These are phyloP conservation scores for Phytophthora sansomeana DNA, from an alignment of 352 stramenopile species.

Conservation along the genomic window DNA sequence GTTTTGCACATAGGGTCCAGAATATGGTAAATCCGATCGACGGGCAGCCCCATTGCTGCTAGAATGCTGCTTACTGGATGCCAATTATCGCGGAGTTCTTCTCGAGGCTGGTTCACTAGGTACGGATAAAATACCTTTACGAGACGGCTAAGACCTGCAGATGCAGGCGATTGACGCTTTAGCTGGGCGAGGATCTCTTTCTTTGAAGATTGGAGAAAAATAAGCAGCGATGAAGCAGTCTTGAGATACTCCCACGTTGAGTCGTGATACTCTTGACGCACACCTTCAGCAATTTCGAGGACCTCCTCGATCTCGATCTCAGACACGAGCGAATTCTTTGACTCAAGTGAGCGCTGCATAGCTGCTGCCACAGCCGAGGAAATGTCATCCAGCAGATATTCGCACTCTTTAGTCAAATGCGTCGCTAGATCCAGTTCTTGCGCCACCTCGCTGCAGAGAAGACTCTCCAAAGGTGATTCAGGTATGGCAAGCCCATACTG, in stretches of 20 bases:
- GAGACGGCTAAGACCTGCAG: conserved; percentile 45
- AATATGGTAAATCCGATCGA: conserved; percentile 36
- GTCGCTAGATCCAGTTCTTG: conserved; percentile 30
- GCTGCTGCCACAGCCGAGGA: conserved; percentile 24
- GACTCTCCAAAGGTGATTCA: conserved; percentile 23
- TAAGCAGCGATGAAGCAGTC: conserved; percentile 27
- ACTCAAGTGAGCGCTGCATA: conserved; percentile 27
- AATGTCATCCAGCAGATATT: conserved; percentile 23
- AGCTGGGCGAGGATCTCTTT: background rate
- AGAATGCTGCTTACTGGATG: conserved; percentile 37
- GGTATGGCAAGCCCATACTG: conserved; percentile 37
- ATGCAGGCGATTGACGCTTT: conserved; percentile 15
- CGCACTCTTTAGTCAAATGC: conserved; percentile 30
- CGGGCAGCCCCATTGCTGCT: conserved; percentile 28
- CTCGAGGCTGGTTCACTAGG: conserved; percentile 55
- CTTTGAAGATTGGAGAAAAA: conserved; percentile 18
- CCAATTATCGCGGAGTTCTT: conserved; percentile 55
- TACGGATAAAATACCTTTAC: conserved; percentile 81
- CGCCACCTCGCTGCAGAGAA: conserved; percentile 36
- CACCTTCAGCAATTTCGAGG: conserved; percentile 38
- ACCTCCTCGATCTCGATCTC: conserved; percentile 53
- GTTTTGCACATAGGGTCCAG: conserved; percentile 61
- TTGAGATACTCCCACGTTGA: conserved; percentile 45
- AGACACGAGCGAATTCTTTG: conserved; percentile 48
- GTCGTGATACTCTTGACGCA: conserved; percentile 35